These are phyloP conservation scores for Vitis rotundifolia DNA, from an alignment of 164 flowering plant genomes.

Conservation along the genomic window DNA sequence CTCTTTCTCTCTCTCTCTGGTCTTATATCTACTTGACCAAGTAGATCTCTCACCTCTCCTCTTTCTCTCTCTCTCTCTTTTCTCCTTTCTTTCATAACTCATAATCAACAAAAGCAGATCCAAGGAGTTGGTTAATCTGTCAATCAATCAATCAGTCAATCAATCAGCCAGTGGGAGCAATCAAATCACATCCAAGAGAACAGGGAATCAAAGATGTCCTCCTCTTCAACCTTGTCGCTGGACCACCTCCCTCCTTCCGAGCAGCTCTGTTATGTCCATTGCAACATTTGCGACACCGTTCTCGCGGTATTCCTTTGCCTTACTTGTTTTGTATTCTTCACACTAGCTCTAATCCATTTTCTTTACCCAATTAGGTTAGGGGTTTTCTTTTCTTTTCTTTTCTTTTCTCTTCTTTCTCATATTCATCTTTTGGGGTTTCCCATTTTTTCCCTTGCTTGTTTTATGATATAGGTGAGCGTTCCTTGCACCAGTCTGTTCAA, in stretches of 20 bases:
- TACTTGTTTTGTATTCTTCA: slow-evolving; percentile 1
- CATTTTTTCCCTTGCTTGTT: slow-evolving; percentile 15
- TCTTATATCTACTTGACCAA: slow-evolving; percentile 12
- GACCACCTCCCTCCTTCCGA: slow-evolving; percentile 50
- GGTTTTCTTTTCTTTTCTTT: not conserved
- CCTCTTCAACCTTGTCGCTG: slow-evolving; percentile 23
- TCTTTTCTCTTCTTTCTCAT: not conserved
- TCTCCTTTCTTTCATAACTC: slow-evolving; percentile 14
- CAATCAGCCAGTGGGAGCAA: slow-evolving; percentile 25
- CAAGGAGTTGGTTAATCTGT: slow-evolving; percentile 36
- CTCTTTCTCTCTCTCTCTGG: not conserved
- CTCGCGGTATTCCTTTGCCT: slow-evolving; percentile 50
- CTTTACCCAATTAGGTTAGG: not conserved
- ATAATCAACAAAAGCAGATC: slow-evolving; percentile 30
- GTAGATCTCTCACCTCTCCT: slow-evolving; percentile 1
- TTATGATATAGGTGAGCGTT: slow-evolving; percentile 88
- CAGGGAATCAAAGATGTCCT: slow-evolving; percentile 19
- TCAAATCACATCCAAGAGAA: slow-evolving; percentile 8
- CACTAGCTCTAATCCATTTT: not conserved
- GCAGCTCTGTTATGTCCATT: slow-evolving; percentile 74
- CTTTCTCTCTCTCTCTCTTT: not conserved
- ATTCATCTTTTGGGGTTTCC: not conserved
- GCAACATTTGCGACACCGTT: slow-evolving; percentile 68
- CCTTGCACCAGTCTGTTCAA: slow-evolving; percentile 86
- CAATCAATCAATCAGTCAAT: slow-evolving; percentile 26